These are phyloP conservation scores for Yamadazyma conglobata DNA, from an alignment of 1,139 yeast species.

Conservation along the genomic window DNA sequence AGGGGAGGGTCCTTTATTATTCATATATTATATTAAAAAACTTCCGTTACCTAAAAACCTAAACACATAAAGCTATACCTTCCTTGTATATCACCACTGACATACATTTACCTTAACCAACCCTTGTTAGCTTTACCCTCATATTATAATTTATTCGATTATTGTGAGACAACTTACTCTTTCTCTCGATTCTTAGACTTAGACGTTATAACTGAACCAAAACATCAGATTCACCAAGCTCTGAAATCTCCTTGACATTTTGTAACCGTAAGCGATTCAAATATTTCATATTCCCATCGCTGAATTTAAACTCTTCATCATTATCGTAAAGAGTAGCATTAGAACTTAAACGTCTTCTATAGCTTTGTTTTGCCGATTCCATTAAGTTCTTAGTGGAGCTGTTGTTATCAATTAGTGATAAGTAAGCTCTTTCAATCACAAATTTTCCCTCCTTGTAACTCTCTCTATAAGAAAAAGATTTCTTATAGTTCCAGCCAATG, in stretches of 20 bases:
- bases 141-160: too few species aligned
- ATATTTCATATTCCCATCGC: slow-evolving; percentile 11
- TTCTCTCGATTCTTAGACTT: background rate
- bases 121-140: too few species aligned
- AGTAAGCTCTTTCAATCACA: slow-evolving; percentile 56
- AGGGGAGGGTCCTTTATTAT: too few species aligned
- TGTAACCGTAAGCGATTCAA: slow-evolving; percentile 17
- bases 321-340: slow-evolving; percentile 15
- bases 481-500: slow-evolving; percentile 79
- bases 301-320: slow-evolving; percentile 16
- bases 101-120: too few species aligned
- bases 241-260: slow-evolving; percentile 13
- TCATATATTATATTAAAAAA: too few species aligned
- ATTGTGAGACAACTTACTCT: too few species aligned
- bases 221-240: slow-evolving; percentile 11
- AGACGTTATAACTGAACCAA: slow-evolving; percentile 12
- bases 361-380: slow-evolving; percentile 28
- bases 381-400: slow-evolving; percentile 24
- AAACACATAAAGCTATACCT: too few species aligned
- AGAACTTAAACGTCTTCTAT: slow-evolving; percentile 23
- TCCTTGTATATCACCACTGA: too few species aligned
- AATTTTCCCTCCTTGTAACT: slow-evolving; percentile 75
- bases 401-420: slow-evolving; percentile 24
- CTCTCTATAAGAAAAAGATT: slow-evolving; percentile 53
- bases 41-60: too few species aligned